phyloP scores from a whole-genome alignment of 1,284 basidiomycete genomes.

The Sanguinoderma infundibulare region DNA sequence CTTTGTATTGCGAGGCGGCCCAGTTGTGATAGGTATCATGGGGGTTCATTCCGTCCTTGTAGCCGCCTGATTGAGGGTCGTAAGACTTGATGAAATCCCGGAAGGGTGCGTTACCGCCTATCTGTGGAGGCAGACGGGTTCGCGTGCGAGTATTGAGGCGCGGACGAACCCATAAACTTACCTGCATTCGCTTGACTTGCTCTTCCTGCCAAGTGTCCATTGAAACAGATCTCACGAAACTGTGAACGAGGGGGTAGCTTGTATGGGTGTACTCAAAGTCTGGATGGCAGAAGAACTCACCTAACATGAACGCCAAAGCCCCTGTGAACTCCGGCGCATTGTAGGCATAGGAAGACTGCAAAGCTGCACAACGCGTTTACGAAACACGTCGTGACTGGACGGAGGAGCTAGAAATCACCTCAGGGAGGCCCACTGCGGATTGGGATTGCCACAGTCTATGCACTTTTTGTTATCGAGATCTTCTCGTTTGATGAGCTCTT shows the following conservation, averaged over 20 bases:
- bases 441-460: conserved; percentile 82
- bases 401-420: conserved; percentile 45
- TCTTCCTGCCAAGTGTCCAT: conserved; percentile 97
- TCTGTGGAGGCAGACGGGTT: conserved; percentile 43
- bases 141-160: conserved; percentile 7
- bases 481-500: conserved; percentile 75
- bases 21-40: conserved; percentile 90
- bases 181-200: conserved; percentile 90
- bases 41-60: conserved; percentile 68
- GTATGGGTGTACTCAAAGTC: conserved; percentile 1
- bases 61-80: conserved; percentile 75
- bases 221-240: conserved; percentile 90
- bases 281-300: conserved; percentile 36
- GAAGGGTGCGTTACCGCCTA: conserved; percentile 87
- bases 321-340: conserved; percentile 90
- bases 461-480: conserved; percentile 79
- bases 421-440: conserved; percentile 91
- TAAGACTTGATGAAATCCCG: conserved; percentile 80
- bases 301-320: conserved; percentile 89
- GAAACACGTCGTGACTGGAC: conserved; percentile 24
- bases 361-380: conserved; percentile 50
- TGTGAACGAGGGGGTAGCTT: conserved; percentile 37
- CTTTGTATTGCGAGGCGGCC: conserved; percentile 90
- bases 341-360: conserved; percentile 89
- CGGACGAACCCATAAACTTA: conserved; percentile 38